phyloP scores from a whole-genome alignment of 2,329 filamentous ascomycete species.

The Metarhizium robertsii region DNA sequence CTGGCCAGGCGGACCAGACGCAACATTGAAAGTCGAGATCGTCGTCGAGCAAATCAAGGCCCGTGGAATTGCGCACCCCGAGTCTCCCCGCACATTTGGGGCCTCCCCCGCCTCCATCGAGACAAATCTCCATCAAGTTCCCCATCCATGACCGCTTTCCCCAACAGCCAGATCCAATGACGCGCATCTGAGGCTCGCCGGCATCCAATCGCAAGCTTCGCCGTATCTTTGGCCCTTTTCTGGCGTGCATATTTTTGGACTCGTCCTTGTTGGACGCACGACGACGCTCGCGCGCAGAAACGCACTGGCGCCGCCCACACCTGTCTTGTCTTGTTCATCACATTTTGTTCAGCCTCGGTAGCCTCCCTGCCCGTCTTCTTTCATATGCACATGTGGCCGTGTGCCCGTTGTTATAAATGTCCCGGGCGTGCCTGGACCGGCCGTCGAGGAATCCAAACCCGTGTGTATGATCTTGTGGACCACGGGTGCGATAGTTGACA shows the following conservation, averaged over 20 bases:
- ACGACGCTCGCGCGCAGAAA: too few relatives aligned
- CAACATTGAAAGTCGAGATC: not conserved
- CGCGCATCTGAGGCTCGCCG: not conserved
- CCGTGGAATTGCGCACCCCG: not conserved
- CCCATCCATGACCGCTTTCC: not conserved
- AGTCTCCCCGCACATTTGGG: not conserved
- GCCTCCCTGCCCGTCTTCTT: not conserved
- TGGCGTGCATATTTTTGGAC: not conserved
- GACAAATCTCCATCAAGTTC: not conserved
- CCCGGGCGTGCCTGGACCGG: not conserved
- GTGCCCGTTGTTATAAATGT: constrained; percentile 2
- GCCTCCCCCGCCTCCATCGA: not conserved
- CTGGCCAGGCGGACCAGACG: too few relatives aligned
- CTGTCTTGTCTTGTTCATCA: not conserved
- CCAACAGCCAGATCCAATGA: constrained; percentile 1
- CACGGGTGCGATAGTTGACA: too few relatives aligned
- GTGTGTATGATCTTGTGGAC: too few relatives aligned
- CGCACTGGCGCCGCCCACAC: not conserved
- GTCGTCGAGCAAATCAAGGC: not conserved
- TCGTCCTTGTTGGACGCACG: not conserved
- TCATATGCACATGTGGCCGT: constrained; percentile 3
- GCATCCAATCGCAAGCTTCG: constrained; percentile 8
- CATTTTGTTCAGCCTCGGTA: constrained; percentile 2
- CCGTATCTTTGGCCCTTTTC: not conserved
- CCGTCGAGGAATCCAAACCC: not conserved